phyloP scores from a whole-genome alignment of 805 yeast species.

The Candida odintsovae region DNA sequence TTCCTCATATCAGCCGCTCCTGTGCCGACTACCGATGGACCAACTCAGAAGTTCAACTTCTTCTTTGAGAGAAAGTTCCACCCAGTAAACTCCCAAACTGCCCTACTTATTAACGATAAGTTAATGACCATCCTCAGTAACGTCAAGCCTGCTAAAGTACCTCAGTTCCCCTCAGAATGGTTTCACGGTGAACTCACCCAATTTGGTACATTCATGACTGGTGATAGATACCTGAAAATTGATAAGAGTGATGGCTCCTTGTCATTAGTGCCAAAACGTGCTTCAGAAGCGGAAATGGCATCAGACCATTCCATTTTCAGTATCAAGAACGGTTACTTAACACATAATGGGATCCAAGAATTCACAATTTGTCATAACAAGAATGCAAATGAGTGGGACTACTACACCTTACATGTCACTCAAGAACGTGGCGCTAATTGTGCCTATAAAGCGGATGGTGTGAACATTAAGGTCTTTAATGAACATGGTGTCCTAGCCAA shows the following conservation, averaged over 20 bases:
- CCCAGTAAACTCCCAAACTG: not conserved
- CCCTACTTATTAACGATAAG: not conserved
- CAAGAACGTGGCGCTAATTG: slow-evolving; percentile 4
- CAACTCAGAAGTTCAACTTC: not conserved
- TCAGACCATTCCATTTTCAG: slow-evolving; percentile 5
- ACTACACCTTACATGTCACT: slow-evolving; percentile 8
- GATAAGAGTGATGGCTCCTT: not conserved
- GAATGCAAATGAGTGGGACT: not conserved
- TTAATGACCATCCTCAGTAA: not conserved
- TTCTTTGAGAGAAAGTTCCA: not conserved
- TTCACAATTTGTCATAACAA: slow-evolving; percentile 9
- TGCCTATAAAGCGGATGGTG: slow-evolving; percentile 1
- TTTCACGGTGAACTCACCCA: not conserved
- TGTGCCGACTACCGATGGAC: not conserved
- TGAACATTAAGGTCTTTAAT: slow-evolving; percentile 9
- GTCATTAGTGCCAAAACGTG: not conserved
- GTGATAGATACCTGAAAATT: not conserved
- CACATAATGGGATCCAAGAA: slow-evolving; percentile 5
- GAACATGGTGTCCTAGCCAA: slow-evolving; percentile 8
- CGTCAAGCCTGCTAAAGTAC: not conserved
- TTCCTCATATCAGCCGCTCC: not conserved
- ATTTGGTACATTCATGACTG: not conserved
- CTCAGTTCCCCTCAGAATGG: not conserved
- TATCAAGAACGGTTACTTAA: slow-evolving; percentile 16
- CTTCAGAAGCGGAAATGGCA: not conserved